These are phyloP conservation scores for Venturia nashicola DNA, from an alignment of 2,329 filamentous ascomycete species.

Conservation along the genomic window DNA sequence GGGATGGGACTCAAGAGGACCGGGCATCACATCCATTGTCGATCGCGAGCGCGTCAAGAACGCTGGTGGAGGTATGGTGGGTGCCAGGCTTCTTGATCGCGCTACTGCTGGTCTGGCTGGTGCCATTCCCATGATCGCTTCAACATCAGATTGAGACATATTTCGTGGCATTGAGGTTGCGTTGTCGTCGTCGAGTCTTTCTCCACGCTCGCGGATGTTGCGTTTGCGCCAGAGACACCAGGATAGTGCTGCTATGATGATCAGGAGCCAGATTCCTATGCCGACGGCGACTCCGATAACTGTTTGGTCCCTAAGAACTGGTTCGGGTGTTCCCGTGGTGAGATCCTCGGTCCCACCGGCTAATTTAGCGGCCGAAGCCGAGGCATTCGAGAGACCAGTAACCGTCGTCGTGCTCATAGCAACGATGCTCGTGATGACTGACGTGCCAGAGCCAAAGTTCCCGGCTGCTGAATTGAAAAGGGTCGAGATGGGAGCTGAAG, in stretches of 20 bases:
- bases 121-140: background rate
- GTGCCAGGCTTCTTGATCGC: background rate
- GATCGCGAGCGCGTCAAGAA: background rate
- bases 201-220: background rate
- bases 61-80: background rate
- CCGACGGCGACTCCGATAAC: background rate
- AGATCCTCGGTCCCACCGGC: background rate
- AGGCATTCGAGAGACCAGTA: background rate
- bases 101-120: background rate
- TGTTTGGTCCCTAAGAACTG: background rate
- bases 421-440: background rate
- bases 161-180: background rate
- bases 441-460: background rate
- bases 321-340: background rate
- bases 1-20: background rate
- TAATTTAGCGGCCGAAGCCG: background rate
- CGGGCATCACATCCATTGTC: background rate
- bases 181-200: background rate
- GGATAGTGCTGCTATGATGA: background rate
- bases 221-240: constrained; percentile 4
- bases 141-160: background rate
- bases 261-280: background rate
- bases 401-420: background rate
- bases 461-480: background rate
- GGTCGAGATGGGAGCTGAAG: background rate